Base-by-base conservation (phyloP, 1,284 basidiomycete genomes). In the Violaceomyces palustris region DNA sequence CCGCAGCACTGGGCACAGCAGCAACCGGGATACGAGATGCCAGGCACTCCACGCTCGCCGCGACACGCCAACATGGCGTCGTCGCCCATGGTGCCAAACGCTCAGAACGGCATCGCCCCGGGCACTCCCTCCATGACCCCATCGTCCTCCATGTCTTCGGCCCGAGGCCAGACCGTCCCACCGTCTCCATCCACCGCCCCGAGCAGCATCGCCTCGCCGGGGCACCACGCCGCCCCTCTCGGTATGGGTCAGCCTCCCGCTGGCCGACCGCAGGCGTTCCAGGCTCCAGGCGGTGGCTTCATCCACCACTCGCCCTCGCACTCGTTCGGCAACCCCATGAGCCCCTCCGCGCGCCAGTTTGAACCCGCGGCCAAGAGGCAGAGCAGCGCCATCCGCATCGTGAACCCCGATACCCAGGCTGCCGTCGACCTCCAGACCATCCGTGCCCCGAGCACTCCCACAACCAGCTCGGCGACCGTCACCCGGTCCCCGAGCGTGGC, bases 391-490 rank as follows among this genome's bases (percentile, higher is more conserved):
- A 69, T 73, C 35, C 61, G 61, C 35, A 73, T 73, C 39, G 70
- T 73, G 35, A 69, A 73, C 51, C 70, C 70, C 17, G 64, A 71
- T 34, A 73, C 70, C n/a, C 63, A 70, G 43, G 52, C 67, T 14
- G 52, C 65, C 25, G 48, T 73, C 29, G 69, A 72, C 27, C 35
- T 69, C 11, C 64, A 60, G 41, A 60, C 61, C 35, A 53, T 67
- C 14, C 31, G 38, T 19, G 36, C 51, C 15, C 49, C 52, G 40
- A 36, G 44, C 29, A 52, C 52, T 9, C 55, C 60, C 0, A 45
- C 55, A 15, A 27, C 39, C 32, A 35, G 43, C 35, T 51, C 52
- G 21, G 35, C 41, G 4, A 40, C 53, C 6, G 44, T 43, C 30
- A 33, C 42, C 39, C 37, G 49, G 45, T 50, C 53, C 29, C 45